A percentile compares a stretch with the other conserved stretches of the same genome.
These are phyloP conservation scores for Penicillium arizonense DNA, from an alignment of 495 filamentous ascomycete species.

Conservation along the genomic window DNA sequence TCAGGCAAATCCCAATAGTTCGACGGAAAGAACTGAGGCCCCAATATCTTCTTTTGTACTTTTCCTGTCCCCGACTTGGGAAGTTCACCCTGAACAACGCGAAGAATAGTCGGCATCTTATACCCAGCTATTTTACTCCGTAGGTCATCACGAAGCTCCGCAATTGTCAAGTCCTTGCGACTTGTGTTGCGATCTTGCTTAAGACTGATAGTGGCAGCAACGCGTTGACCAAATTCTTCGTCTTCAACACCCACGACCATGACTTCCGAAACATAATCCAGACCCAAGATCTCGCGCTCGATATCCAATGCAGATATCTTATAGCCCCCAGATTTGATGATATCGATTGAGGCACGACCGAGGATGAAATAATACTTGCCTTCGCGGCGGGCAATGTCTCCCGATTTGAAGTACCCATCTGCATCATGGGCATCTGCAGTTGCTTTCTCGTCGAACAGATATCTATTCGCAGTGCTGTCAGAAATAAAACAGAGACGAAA, in stretches of 20 bases:
- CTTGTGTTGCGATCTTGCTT: slow-evolving; percentile 18
- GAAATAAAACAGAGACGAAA: neutral
- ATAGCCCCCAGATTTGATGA: slow-evolving; percentile 46
- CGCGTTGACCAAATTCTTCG: slow-evolving; percentile 48
- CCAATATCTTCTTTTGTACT: slow-evolving; percentile 50
- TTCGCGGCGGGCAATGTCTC: slow-evolving; percentile 47
- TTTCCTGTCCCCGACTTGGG: slow-evolving; percentile 49
- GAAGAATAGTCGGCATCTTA: slow-evolving; percentile 48
- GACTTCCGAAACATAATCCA: slow-evolving; percentile 40
- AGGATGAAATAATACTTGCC: slow-evolving; percentile 48
- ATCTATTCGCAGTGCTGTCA: slow-evolving; percentile 18
- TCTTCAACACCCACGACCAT: slow-evolving; percentile 47
- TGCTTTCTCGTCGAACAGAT: slow-evolving; percentile 41
- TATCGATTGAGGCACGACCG: slow-evolving; percentile 45
- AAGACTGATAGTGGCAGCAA: slow-evolving; percentile 45
- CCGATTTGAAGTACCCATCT: slow-evolving; percentile 48
- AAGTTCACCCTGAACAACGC: slow-evolving; percentile 43
- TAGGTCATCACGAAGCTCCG: slow-evolving; percentile 40
- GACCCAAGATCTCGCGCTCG: slow-evolving; percentile 38
- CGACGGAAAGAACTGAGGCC: slow-evolving; percentile 42
- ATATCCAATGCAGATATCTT: slow-evolving; percentile 48
- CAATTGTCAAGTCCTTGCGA: slow-evolving; percentile 27
- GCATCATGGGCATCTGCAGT: slow-evolving; percentile 30
- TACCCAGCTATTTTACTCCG: slow-evolving; percentile 38
- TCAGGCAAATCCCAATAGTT: slow-evolving; percentile 30